Percentiles rank a stretch among this genome's conserved stretches.
Evolutionary conservation across 805 yeast species (phyloP).

Genomic region (Martiniozyma abietophila): DNA sequence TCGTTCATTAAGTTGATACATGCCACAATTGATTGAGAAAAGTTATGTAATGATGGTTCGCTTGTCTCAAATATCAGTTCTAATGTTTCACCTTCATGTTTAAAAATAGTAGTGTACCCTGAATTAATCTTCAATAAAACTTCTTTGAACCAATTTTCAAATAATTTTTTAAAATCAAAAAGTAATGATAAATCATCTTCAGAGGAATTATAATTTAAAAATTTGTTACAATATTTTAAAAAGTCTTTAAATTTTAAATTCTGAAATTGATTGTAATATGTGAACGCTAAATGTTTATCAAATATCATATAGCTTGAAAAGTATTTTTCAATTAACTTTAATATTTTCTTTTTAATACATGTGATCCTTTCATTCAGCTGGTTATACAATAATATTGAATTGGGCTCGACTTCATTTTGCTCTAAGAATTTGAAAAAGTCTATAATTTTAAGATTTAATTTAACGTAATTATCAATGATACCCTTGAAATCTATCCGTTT

Average conservation of each 20-base stretch:
- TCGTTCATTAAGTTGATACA: no score
- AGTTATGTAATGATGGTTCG: slow-evolving; percentile 2
- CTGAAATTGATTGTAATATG: slow-evolving; percentile 8
- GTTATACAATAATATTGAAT: slow-evolving; percentile 10
- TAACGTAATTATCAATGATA: slow-evolving; percentile 11
- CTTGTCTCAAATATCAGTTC: slow-evolving; percentile 4
- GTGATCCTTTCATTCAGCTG: slow-evolving; percentile 8
- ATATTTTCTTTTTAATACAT: slow-evolving; percentile 7
- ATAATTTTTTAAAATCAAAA: slow-evolving; percentile 19
- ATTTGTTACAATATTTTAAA: slow-evolving; percentile 11
- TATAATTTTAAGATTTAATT: slow-evolving; percentile 11
- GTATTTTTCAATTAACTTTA: slow-evolving; percentile 9
- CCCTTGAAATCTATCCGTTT: slow-evolving; percentile 10
- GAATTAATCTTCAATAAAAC: slow-evolving; percentile 12
- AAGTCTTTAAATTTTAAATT: slow-evolving; percentile 14
- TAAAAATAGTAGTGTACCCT: slow-evolving; percentile 8
- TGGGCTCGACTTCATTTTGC: neutral
- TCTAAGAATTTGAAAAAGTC: slow-evolving; percentile 8
- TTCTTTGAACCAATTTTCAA: slow-evolving; percentile 17
- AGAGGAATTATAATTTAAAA: slow-evolving; percentile 4
- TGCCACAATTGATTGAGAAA: slow-evolving; percentile 15
- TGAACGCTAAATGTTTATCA: slow-evolving; percentile 8
- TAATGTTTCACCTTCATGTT: slow-evolving; percentile 5
- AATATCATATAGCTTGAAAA: slow-evolving; percentile 10
- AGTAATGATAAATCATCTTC: slow-evolving; percentile 6